phyloP scores from a whole-genome alignment of 139 green algal genomes.

The Auxenochlorella pyrenoidosa region DNA sequence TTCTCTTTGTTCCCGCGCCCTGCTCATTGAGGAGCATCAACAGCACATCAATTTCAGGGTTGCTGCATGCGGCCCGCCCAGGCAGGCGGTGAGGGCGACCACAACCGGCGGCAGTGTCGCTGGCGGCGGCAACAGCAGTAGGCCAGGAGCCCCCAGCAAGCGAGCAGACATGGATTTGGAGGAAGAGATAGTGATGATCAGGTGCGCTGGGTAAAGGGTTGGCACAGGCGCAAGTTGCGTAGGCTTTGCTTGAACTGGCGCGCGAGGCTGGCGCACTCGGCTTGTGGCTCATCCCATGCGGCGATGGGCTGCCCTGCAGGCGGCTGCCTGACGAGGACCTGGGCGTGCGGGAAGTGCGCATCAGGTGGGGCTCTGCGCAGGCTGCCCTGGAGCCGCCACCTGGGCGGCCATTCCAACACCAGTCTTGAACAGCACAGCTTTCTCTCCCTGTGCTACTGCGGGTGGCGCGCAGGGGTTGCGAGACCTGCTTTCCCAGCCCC shows the following conservation, averaged over 20 bases:
- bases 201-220: neutral
- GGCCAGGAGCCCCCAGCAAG: neutral
- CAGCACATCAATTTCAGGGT: neutral
- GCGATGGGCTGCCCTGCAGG: neutral
- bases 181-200: constrained; percentile 29
- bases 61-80: neutral
- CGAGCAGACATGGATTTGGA: constrained; percentile 23
- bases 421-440: too few species aligned
- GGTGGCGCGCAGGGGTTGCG: too few species aligned
- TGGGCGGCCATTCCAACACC: neutral
- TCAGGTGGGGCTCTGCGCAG: constrained; percentile 27
- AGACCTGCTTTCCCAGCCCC: too few species aligned
- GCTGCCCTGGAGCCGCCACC: neutral
- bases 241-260: too few species aligned
- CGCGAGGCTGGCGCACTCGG: too few species aligned
- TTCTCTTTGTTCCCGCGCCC: too few species aligned
- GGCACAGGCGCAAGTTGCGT: neutral
- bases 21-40: too few species aligned
- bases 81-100: neutral
- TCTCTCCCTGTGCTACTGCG: too few species aligned
- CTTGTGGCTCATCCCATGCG: neutral
- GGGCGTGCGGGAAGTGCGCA: constrained; percentile 56
- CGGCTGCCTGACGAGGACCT: constrained; percentile 34
- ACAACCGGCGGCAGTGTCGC: neutral
- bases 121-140: neutral